Evolutionary conservation across 2,329 filamentous ascomycete species (phyloP).

Genomic region (Zarea fungicola): DNA sequence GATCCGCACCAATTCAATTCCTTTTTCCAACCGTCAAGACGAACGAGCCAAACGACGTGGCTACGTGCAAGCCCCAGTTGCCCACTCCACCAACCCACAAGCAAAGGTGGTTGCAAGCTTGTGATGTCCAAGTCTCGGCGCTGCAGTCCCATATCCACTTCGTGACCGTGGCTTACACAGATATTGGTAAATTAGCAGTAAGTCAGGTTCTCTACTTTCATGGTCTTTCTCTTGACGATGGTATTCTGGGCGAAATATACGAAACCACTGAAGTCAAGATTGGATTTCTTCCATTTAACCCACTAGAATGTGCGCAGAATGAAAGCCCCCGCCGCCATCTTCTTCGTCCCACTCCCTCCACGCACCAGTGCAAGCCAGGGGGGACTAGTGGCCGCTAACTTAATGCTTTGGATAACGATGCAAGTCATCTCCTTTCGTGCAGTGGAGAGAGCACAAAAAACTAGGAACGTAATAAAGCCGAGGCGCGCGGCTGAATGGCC

Average conservation of each 20-base stretch:
- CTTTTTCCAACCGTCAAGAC: neutral
- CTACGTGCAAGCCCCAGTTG: neutral
- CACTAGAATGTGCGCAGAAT: neutral
- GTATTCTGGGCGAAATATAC: neutral
- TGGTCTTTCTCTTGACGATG: neutral
- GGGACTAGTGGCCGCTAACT: neutral
- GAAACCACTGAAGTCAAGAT: neutral
- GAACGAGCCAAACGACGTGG: neutral
- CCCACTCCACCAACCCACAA: conserved; percentile 5
- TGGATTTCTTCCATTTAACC: neutral
- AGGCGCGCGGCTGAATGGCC: conserved; percentile 11
- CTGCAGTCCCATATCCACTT: neutral
- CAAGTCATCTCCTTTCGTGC: neutral
- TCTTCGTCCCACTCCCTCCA: neutral
- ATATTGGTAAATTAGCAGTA: neutral
- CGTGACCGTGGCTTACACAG: neutral
- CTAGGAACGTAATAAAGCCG: no score
- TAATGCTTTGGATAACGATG: neutral
- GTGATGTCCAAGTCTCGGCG: conserved; percentile 7
- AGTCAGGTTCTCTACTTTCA: neutral
- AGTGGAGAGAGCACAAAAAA: neutral
- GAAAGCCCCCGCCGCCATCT: neutral
- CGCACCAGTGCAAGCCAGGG: neutral
- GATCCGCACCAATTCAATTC: neutral
- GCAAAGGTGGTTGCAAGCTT: conserved; percentile 3